Evolutionary conservation across 306 rosid genomes (phyloP), one percentile per base, ranked within the genome.

Genomic region (Trifolium pratense): DNA sequence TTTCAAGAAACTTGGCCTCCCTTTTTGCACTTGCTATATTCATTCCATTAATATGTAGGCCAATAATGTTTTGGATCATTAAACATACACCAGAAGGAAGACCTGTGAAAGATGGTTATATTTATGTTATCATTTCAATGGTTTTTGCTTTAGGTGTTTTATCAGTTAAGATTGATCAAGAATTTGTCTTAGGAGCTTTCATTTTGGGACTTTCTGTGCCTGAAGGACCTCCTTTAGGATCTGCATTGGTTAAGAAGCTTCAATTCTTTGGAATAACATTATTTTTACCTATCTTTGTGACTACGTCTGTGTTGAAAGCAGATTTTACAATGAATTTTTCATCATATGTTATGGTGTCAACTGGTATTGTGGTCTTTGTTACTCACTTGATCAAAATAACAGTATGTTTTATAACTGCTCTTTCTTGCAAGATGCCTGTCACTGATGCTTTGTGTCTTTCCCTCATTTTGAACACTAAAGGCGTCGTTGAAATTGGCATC

Each of bases 181-280:
- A 70, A 5, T 76, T 84, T 15, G 1, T 65, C 2, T 59, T 83
- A 2, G 96, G 97, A 9, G 90, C 89, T 61, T 76, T 80, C 26
- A 15, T 91, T 11, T 62, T 91, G 23, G 97, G 97, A 2, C 48
- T 91, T 70, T 63, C 84, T 3, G 85, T 89, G 13, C 92, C 90
- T 1, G 90, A 84, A 58, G 96, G 97, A 40, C 91, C 88, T 9
- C 92, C 90, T 0, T 49, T 86, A 34, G 91, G 91, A 34, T 84
- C 87, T 6, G 84, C 90, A 2, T 29, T 91, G 45, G 86, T 87
- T 20, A 80, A 84, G 13, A 86, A 81, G 58, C 48, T 89, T 46
- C 51, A 80, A 7, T 31, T 78, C 48, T 80, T 91, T 21, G 78
- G 78, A 18, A 62, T 51, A 1, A 81, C 80, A 0, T 75, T 87